Base-by-base conservation (phyloP, 768 basidiomycete species). In the Trametes gibbosa region DNA sequence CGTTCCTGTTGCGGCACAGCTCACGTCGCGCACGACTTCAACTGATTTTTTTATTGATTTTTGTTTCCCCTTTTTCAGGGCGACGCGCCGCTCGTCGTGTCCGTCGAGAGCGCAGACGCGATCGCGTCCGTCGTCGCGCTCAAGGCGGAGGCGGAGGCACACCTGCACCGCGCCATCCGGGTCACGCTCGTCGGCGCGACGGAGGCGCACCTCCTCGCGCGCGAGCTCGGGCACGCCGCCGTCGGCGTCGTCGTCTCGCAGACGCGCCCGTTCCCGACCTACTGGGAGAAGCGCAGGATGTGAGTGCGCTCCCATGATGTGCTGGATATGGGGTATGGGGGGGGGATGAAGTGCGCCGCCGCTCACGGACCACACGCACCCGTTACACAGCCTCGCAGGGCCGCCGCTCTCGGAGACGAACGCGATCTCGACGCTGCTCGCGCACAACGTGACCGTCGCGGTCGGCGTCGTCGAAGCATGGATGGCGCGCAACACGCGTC, bases 401-500 rank as follows among this genome's bases (percentile, higher is more conserved):
- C 87, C 87, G 1, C 92, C 91, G 2, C 69, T 92, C 17, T 81
- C 87, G 9, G 74, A 78, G 73, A 63, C 81, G 35, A 87, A 76
- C 50, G 78, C 84, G 0, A 75, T 92, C 43, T 75, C 81, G 24
- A 77, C 77, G 49, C 80, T 97, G 19, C 68, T 86, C 16, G 75
- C 76, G 4, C 80, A 89, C 41, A 85, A 84, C 21, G 89, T 95
- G 13, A 83, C 82, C 6, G 84, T 90, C 29, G 89, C 83, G 23
- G 68, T 92, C 46, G 87, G 86, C n/a, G 76, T 86, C 48, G 72
- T 79, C 42, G 83, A 86, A 61, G 80, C 81, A 43, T 92, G 87
- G 87, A 77, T 79, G 24, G 85, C 88, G 17, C 82, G 90, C n/a
- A 91, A 87, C 68, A 78, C 87, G 8, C 82, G 87, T 12, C 89